Percentiles rank a stretch among this genome's conserved stretches.
Evolutionary conservation across 2,329 filamentous ascomycete genomes (phyloP).

Genomic region (Cercospora brassicicola): DNA sequence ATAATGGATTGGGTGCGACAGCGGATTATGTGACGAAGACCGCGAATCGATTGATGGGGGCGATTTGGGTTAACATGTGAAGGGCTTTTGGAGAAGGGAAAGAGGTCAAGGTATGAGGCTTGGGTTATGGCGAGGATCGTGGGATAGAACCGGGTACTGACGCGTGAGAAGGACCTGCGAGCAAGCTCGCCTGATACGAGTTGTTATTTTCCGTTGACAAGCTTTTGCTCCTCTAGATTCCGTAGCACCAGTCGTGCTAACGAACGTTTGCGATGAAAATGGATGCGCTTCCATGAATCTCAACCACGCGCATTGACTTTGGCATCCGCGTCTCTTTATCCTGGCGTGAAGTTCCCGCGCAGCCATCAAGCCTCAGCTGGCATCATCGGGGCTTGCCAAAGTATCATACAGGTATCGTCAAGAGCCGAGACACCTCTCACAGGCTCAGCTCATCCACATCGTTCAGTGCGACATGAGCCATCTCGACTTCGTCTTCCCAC

Average conservation of each 20-base stretch:
- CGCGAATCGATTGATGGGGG: slow-evolving; percentile 50
- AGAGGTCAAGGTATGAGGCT: not conserved
- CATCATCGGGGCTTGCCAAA: not conserved
- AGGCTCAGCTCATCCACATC: not conserved
- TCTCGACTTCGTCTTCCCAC: not conserved
- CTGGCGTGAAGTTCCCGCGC: not conserved
- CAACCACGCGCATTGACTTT: not conserved
- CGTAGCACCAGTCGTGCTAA: not conserved
- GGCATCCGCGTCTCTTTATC: not conserved
- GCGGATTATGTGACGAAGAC: slow-evolving; percentile 56
- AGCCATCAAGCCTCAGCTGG: not conserved
- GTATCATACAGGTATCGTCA: not conserved
- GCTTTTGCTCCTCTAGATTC: not conserved
- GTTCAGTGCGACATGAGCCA: not conserved
- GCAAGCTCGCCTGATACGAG: not conserved
- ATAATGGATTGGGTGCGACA: slow-evolving; percentile 49
- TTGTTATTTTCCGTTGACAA: not conserved
- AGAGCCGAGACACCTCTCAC: not conserved
- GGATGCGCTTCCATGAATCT: not conserved
- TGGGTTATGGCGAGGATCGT: not conserved
- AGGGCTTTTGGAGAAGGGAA: not conserved
- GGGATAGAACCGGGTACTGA: not conserved
- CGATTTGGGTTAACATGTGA: slow-evolving; percentile 3
- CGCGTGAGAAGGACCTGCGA: not conserved
- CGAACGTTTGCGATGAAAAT: not conserved